A percentile compares a stretch with the other conserved stretches of the same genome.
Conservation (phyloP, 2,329 filamentous ascomycete genomes). For the Calonectria hongkongensis region DNA sequence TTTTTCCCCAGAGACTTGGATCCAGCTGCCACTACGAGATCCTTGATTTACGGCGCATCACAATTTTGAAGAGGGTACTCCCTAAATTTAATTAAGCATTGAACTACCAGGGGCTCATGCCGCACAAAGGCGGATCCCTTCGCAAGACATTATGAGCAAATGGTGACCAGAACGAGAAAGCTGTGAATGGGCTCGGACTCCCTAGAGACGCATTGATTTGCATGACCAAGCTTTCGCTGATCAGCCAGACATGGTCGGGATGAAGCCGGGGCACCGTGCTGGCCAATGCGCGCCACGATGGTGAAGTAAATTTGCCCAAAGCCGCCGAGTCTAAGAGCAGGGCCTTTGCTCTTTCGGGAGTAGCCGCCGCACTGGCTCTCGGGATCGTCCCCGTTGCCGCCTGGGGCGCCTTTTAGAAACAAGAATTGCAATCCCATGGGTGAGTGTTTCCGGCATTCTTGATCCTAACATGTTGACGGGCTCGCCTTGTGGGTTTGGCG, state of each 20-base stretch:
- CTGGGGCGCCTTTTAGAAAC: too few relatives aligned
- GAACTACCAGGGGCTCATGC: background rate
- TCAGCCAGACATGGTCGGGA: background rate
- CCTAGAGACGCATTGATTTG: background rate
- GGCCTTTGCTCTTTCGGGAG: background rate
- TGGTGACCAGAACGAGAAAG: background rate
- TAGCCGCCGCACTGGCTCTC: background rate
- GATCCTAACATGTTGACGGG: background rate
- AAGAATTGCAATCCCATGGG: background rate
- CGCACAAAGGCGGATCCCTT: background rate
- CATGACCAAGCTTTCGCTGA: background rate
- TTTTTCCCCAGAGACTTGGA: too few relatives aligned
- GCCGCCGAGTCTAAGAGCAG: conserved; percentile 5
- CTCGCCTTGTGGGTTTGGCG: background rate
- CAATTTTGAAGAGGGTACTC: background rate
- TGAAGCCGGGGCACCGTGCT: background rate
- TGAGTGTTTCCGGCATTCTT: background rate
- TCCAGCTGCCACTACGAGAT: too few relatives aligned
- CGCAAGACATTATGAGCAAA: background rate
- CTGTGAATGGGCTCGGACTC: background rate
- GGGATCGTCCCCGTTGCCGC: background rate
- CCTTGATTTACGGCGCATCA: too few relatives aligned
- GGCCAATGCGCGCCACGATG: background rate
- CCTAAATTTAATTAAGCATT: background rate
- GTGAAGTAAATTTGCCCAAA: background rate